These are phyloP conservation scores for Ilex asprella DNA, from an alignment of 257 asterid species.

Conservation along the genomic window DNA sequence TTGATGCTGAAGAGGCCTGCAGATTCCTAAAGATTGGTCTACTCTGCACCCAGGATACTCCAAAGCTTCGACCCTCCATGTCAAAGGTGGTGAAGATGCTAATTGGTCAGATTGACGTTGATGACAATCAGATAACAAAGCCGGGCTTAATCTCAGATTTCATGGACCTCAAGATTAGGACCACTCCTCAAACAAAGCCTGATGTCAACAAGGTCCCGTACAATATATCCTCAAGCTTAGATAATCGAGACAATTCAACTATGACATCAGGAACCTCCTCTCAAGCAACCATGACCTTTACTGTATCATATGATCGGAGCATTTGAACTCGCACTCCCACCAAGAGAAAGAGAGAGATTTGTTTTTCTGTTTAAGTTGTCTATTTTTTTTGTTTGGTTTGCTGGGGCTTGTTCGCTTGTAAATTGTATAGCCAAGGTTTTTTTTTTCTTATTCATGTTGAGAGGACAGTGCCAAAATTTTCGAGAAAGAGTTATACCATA, in stretches of 20 bases:
- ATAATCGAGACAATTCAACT: constrained; percentile 31
- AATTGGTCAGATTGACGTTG: constrained; percentile 38
- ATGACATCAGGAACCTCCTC: constrained; percentile 41
- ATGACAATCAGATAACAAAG: constrained; percentile 46
- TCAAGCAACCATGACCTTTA: constrained; percentile 48
- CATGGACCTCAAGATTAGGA: constrained; percentile 75
- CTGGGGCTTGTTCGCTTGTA: too few species aligned
- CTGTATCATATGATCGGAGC: constrained; percentile 18
- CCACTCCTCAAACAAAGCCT: constrained; percentile 32
- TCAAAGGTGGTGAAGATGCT: constrained; percentile 73
- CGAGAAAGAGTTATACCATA: too few species aligned
- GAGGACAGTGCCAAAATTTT: too few species aligned
- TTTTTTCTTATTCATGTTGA: too few species aligned
- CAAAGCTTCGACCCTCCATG: constrained; percentile 90
- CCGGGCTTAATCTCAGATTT: constrained; percentile 91
- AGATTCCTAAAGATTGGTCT: constrained; percentile 70
- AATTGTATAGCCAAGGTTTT: too few species aligned
- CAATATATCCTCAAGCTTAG: constrained; percentile 50
- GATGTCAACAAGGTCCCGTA: constrained; percentile 17
- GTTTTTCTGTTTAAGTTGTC: too few species aligned
- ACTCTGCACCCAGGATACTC: constrained; percentile 86
- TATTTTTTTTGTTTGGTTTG: too few species aligned
- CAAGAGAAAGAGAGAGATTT: too few species aligned
- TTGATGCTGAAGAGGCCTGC: constrained; percentile 83
- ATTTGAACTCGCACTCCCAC: constrained; percentile 5